Conservation (phyloP, 768 basidiomycete genomes). For the Amanita pseudoporphyria region DNA sequence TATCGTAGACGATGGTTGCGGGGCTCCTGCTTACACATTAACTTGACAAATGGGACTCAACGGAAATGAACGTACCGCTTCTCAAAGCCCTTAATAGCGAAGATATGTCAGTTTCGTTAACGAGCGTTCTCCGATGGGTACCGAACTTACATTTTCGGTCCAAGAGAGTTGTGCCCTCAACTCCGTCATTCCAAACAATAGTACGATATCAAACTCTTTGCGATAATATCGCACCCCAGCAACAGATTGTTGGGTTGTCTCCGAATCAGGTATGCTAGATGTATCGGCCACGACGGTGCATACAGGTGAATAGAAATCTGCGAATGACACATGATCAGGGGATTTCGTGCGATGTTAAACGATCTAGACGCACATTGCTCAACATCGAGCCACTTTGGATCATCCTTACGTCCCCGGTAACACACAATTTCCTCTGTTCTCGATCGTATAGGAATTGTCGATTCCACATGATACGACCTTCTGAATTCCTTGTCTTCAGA, state of each 20-base stretch:
- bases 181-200: slow-evolving; percentile 38
- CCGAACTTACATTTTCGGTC: slow-evolving; percentile 29
- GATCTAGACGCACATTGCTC: slow-evolving; percentile 17
- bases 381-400: slow-evolving; percentile 21
- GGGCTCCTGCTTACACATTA: neutral
- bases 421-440: slow-evolving; percentile 15
- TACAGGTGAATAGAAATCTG: slow-evolving; percentile 20
- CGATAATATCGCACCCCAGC: slow-evolving; percentile 13
- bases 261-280: slow-evolving; percentile 4
- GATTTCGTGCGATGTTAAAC: neutral
- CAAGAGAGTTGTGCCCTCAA: slow-evolving; percentile 35
- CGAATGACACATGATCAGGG: neutral
- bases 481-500: slow-evolving; percentile 36
- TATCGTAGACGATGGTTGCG: neutral
- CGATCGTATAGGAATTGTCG: slow-evolving; percentile 15
- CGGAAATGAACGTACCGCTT: slow-evolving; percentile 2
- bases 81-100: neutral
- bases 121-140: neutral
- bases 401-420: slow-evolving; percentile 16
- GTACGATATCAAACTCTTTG: slow-evolving; percentile 22
- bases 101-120: neutral
- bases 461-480: slow-evolving; percentile 23
- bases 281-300: slow-evolving; percentile 21
- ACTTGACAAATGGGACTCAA: neutral
- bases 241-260: neutral